phyloP scores from a whole-genome alignment of 2,329 filamentous ascomycete genomes.

The Sclerotinia borealis region DNA sequence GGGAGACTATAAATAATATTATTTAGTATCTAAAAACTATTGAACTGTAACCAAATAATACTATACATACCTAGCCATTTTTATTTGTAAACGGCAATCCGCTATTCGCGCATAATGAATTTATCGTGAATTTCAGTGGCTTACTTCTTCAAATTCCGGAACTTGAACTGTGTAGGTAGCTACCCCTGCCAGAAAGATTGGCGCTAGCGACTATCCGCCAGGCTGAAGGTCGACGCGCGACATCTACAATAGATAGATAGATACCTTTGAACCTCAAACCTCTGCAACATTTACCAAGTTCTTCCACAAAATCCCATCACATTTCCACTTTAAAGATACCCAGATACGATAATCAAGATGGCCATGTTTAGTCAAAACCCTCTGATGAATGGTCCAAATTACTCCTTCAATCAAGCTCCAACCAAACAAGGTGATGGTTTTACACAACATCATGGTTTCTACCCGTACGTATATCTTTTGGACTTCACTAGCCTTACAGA shows the following conservation, averaged over 20 bases:
- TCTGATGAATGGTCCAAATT: conserved; percentile 62
- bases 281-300: conserved; percentile 3
- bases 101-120: background rate
- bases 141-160: background rate
- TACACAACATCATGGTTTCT: conserved; percentile 73
- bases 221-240: conserved; percentile 28
- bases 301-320: background rate
- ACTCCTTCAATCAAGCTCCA: conserved; percentile 59
- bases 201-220: conserved; percentile 14
- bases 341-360: conserved; percentile 39
- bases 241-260: conserved; percentile 9
- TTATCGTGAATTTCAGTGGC: background rate
- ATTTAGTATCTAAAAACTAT: background rate
- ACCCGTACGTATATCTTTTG: conserved; percentile 62
- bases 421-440: conserved; percentile 45
- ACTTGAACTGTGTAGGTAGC: conserved; percentile 13
- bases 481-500: background rate
- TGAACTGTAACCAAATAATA: background rate
- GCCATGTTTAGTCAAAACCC: conserved; percentile 67
- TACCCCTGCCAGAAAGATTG: conserved; percentile 25
- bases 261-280: conserved; percentile 11
- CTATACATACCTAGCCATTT: conserved; percentile 8
- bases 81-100: background rate
- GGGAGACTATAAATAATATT: conserved; percentile 29
- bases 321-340: conserved; percentile 2